These are phyloP conservation scores for Gigaspora rosea DNA, from an alignment of 192 early-diverging fungal species.

Conservation along the genomic window DNA sequence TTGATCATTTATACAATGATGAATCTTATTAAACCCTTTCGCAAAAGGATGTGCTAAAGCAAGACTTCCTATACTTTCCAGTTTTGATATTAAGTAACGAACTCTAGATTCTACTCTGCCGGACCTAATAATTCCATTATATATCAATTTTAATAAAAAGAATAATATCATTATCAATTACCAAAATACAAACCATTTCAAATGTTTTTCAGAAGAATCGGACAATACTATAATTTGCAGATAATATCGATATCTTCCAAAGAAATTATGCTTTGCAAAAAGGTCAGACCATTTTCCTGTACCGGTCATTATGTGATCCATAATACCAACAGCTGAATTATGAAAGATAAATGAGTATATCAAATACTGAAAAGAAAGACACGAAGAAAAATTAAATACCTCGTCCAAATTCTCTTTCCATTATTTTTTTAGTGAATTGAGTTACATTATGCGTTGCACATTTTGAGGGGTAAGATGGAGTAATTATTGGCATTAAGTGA, in stretches of 20 bases:
- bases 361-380: slow-evolving; percentile 3
- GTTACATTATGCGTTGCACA: slow-evolving; percentile 98
- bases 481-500: slow-evolving; percentile 98
- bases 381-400: slow-evolving; percentile 28
- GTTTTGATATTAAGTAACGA: slow-evolving; percentile 79
- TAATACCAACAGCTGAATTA: slow-evolving; percentile 64
- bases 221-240: slow-evolving; percentile 86
- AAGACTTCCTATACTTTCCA: slow-evolving; percentile 78
- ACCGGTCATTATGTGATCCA: slow-evolving; percentile 75
- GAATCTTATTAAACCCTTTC: slow-evolving; percentile 77
- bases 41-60: slow-evolving; percentile 87
- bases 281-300: slow-evolving; percentile 78
- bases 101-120: slow-evolving; percentile 92
- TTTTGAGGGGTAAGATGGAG: slow-evolving; percentile 98
- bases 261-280: slow-evolving; percentile 90
- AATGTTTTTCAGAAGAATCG: slow-evolving; percentile 68
- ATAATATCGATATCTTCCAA: slow-evolving; percentile 83
- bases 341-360: not conserved
- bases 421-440: slow-evolving; percentile 79
- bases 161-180: not conserved
- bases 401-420: slow-evolving; percentile 81
- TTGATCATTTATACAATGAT: slow-evolving; percentile 61
- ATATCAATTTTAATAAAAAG: not conserved
- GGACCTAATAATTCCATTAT: slow-evolving; percentile 48
- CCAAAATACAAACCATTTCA: slow-evolving; percentile 59